These are phyloP conservation scores for Boletus reticuloceps DNA, from an alignment of 768 basidiomycete species.

Conservation along the genomic window DNA sequence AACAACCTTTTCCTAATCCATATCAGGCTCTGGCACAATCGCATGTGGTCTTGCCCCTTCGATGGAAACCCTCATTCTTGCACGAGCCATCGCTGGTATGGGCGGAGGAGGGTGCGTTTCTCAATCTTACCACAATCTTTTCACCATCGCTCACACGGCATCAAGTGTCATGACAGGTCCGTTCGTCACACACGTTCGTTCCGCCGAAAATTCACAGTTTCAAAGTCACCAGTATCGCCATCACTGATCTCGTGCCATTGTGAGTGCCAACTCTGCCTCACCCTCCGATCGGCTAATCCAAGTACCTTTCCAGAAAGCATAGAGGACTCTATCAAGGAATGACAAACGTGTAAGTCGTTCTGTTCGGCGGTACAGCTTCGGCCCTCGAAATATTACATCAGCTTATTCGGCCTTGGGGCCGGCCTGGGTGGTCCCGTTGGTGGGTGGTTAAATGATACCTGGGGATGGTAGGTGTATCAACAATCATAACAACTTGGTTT, in stretches of 20 bases:
- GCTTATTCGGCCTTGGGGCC: slow-evolving; percentile 81
- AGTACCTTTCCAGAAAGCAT: slow-evolving; percentile 55
- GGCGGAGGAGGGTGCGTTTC: slow-evolving; percentile 81
- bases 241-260: slow-evolving; percentile 89
- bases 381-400: slow-evolving; percentile 29
- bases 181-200: slow-evolving; percentile 6
- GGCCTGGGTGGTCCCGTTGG: slow-evolving; percentile 78
- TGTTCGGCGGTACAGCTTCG: slow-evolving; percentile 1
- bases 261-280: slow-evolving; percentile 37
- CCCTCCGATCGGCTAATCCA: not conserved
- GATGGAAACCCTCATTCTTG: slow-evolving; percentile 79
- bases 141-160: slow-evolving; percentile 13
- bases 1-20: slow-evolving; percentile 16
- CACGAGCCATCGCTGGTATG: slow-evolving; percentile 86
- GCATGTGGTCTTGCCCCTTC: slow-evolving; percentile 84
- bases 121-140: not conserved
- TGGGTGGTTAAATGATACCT: slow-evolving; percentile 80
- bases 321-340: slow-evolving; percentile 91
- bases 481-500: not conserved
- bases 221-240: slow-evolving; percentile 77
- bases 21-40: slow-evolving; percentile 73
- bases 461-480: slow-evolving; percentile 67
- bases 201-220: slow-evolving; percentile 16
- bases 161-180: slow-evolving; percentile 81
- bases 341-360: slow-evolving; percentile 69